Evolutionary conservation across 108 stramenopile genomes (phyloP).

Genomic region (Nitzschia inconspicua): DNA sequence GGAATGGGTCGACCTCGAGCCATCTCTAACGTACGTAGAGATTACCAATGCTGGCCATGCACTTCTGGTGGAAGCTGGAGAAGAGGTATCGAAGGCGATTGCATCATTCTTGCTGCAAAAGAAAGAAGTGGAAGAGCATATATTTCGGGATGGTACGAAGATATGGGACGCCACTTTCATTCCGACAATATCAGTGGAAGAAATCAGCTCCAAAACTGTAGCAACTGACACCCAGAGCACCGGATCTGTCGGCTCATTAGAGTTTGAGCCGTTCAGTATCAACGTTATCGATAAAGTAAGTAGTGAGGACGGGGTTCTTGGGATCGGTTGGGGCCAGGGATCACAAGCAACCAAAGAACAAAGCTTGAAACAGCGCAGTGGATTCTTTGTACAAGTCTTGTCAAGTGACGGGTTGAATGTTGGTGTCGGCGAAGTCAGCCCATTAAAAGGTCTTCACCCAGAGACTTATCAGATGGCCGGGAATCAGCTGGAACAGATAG

Average conservation of each 20-base stretch:
- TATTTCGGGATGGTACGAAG: neutral
- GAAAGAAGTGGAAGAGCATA: constrained; percentile 10
- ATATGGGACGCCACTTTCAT: constrained; percentile 1
- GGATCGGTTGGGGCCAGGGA: constrained; percentile 74
- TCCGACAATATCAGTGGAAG: neutral
- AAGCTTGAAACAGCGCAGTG: constrained; percentile 35
- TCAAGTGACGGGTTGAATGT: constrained; percentile 49
- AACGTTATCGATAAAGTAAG: constrained; percentile 26
- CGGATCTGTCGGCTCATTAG: constrained; percentile 23
- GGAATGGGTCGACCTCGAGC: constrained; percentile 25
- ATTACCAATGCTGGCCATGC: constrained; percentile 69
- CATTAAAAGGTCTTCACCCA: constrained; percentile 63
- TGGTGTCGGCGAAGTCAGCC: constrained; percentile 82
- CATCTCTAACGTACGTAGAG: constrained; percentile 25
- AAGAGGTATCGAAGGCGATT: constrained; percentile 41
- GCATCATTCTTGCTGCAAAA: constrained; percentile 14
- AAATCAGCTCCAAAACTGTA: neutral
- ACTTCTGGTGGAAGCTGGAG: constrained; percentile 57
- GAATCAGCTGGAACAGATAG: constrained; percentile 44
- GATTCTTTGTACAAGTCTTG: constrained; percentile 70
- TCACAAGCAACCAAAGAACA: constrained; percentile 27
- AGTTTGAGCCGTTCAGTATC: constrained; percentile 64
- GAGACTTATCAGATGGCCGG: constrained; percentile 63
- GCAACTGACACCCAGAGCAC: neutral
- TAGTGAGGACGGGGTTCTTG: constrained; percentile 40